Base-by-base conservation (phyloP, 129 eudicot genomes). In the Chrysanthemum makinoi region DNA sequence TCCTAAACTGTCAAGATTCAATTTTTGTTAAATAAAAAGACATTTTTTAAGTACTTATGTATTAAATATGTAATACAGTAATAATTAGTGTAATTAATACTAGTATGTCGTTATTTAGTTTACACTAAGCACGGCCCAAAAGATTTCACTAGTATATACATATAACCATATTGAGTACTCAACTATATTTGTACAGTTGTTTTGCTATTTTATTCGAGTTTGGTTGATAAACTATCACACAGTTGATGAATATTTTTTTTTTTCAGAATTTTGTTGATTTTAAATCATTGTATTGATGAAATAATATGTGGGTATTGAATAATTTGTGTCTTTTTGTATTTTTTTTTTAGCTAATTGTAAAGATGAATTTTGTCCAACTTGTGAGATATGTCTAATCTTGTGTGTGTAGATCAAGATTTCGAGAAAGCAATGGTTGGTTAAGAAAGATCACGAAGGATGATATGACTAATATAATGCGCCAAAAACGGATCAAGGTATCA, bases 301-400 rank as follows among this genome's bases (percentile, higher is more conserved):
- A 19, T 11, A 17, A 51, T 46, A 51, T 62, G 0, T 47, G 16
- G 65, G 16, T 50, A 53, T 54, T 70, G 59, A 5, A 49, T 63
- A 24, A 50, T 65, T 30, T 60, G 55, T 22, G 0, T 17, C 0
- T 66, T 74, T 68, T 0, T 62, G 46, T 30, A 39, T 28, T 28
- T 52, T 11, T 52, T 11, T 39, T 39, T 70, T 12, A 68, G 72
- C 26, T 57, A 69, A 22, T 65, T 52, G 33, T 76, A 52, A 63
- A 63, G 56, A 89, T 89, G 97, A 88, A 68, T 88, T 88, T 50
- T 91, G 97, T 81, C 97, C 97, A 46, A 75, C 84, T 59, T 88
- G 94, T 77, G 93, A 83, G 59, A 88, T 65, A 67, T 83, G 83
- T 72, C 73, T 56, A 79, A 61, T 10, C 83, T 86, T 55, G 89